phyloP scores from a whole-genome alignment of 2,329 filamentous ascomycete genomes.

The Orbilia brochopaga region DNA sequence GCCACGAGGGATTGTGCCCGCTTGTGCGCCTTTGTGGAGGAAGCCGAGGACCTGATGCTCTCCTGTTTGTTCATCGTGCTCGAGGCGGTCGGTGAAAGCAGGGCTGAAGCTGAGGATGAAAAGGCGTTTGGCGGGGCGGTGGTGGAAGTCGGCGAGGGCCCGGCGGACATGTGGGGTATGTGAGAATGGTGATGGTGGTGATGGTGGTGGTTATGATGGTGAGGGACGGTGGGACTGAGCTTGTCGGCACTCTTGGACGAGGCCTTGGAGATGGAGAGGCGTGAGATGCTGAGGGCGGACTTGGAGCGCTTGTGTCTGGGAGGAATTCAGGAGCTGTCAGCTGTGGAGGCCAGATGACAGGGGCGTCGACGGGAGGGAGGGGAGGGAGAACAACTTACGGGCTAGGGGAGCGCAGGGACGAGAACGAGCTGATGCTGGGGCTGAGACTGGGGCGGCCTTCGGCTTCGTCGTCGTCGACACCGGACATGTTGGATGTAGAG shows the following conservation, averaged over 20 bases:
- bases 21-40: conserved; percentile 39
- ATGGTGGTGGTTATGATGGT: not conserved
- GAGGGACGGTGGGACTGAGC: conserved; percentile 26
- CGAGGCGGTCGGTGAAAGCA: conserved; percentile 25
- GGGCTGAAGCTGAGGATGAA: conserved; percentile 58
- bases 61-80: conserved; percentile 36
- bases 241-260: conserved; percentile 46
- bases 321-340: conserved; percentile 14
- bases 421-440: conserved; percentile 15
- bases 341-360: conserved; percentile 24
- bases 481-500: not conserved
- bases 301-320: conserved; percentile 44
- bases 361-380: not conserved
- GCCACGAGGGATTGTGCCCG: conserved; percentile 36
- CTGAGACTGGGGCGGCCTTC: conserved; percentile 27
- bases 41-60: conserved; percentile 33
- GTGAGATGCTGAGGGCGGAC: conserved; percentile 38
- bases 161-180: not conserved
- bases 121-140: conserved; percentile 61
- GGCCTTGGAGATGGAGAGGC: conserved; percentile 35
- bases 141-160: conserved; percentile 11
- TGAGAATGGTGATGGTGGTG: not conserved
- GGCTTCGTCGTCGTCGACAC: conserved; percentile 10
- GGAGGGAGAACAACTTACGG: not conserved
- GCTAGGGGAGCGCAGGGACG: conserved; percentile 13